Evolutionary conservation across 345 rosid species (phyloP).

Genomic region (Syzygium aqueum): DNA sequence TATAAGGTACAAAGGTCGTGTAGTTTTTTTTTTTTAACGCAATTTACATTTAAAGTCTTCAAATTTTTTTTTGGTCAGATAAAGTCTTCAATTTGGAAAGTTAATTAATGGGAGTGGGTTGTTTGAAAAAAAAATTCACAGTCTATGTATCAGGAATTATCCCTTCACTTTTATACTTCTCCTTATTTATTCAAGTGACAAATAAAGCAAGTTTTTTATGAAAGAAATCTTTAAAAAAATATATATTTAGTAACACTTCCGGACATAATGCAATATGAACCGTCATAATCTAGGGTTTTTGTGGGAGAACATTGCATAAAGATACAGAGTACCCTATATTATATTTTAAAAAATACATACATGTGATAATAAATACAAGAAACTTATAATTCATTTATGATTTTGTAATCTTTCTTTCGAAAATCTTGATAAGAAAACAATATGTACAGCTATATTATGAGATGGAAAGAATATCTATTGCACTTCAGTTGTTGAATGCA

Average conservation of each 20-base stretch:
- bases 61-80: neutral
- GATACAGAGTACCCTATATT: neutral
- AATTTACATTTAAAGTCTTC: neutral
- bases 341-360: neutral
- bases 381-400: neutral
- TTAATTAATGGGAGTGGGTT: neutral
- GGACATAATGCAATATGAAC: neutral
- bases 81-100: neutral
- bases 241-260: neutral
- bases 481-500: neutral
- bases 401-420: neutral
- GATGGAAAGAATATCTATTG: neutral
- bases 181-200: neutral
- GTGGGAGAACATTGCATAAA: neutral
- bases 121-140: neutral
- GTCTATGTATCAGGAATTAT: neutral
- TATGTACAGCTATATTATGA: neutral
- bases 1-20: neutral
- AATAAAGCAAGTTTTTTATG: neutral
- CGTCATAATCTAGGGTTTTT: neutral
- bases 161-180: neutral
- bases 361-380: neutral
- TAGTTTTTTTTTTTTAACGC: neutral
- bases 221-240: neutral
- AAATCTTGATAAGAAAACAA: neutral